phyloP scores from a whole-genome alignment of 192 early-diverging fungal genomes.

The Coemansia sp. region DNA sequence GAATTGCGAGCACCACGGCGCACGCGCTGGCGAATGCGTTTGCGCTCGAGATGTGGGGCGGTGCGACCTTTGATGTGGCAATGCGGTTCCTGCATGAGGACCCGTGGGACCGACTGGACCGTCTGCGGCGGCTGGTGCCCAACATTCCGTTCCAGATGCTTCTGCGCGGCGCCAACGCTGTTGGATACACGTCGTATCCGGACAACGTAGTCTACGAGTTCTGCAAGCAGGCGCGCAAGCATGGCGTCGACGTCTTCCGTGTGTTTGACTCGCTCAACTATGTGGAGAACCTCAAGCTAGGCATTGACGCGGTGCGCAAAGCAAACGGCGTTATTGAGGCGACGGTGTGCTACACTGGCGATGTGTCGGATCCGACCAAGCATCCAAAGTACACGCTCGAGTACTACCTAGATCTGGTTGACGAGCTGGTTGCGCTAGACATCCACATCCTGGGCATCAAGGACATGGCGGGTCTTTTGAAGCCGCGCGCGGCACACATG shows the following conservation, averaged over 20 bases:
- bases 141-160: slow-evolving; percentile 99
- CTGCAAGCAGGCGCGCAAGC: slow-evolving; percentile 82
- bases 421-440: slow-evolving; percentile 82
- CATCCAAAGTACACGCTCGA: slow-evolving; percentile 81
- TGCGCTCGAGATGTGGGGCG: slow-evolving; percentile 97
- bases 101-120: slow-evolving; percentile 91
- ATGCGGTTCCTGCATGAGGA: slow-evolving; percentile 96
- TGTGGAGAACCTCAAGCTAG: slow-evolving; percentile 91
- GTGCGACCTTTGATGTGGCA: slow-evolving; percentile 96
- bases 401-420: slow-evolving; percentile 91
- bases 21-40: slow-evolving; percentile 86
- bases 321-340: slow-evolving; percentile 95
- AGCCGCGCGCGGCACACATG: slow-evolving; percentile 84
- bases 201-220: slow-evolving; percentile 98
- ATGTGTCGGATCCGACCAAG: slow-evolving; percentile 81
- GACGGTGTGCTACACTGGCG: slow-evolving; percentile 90
- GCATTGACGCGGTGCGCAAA: slow-evolving; percentile 88
- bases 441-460: slow-evolving; percentile 93
- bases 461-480: slow-evolving; percentile 97
- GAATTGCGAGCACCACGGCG: slow-evolving; percentile 85
- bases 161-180: slow-evolving; percentile 95
- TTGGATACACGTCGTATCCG: slow-evolving; percentile 96
- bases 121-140: slow-evolving; percentile 82
- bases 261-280: slow-evolving; percentile 99
- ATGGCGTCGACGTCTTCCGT: slow-evolving; percentile 96